Base-by-base conservation (phyloP, 345 rosid species). In the Arabidopsis arenosa region DNA sequence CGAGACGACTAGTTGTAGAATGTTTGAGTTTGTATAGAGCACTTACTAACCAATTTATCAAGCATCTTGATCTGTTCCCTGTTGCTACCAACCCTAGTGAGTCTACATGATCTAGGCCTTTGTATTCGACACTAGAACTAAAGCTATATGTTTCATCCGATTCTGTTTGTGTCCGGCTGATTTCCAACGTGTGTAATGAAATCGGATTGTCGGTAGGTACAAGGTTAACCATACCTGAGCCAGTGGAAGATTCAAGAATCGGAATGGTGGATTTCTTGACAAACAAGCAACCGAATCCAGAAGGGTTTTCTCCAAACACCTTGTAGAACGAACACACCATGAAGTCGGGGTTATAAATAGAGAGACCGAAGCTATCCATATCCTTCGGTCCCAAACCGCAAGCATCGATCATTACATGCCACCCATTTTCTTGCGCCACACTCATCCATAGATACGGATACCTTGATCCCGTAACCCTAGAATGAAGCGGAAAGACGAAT, bases 391-490 rank as follows among this genome's bases (percentile, higher is more conserved):
- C 96, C 72, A 94, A 74, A 13, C 92, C 94, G 57, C 98, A 91
- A 23, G 98, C 96, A 80, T 94, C 98, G 30, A 94, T 81, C 86
- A 94, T 70, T 37, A 86, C 84, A 74, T 92, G 97, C 98, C 98
- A 94, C 3, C 85, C 93, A 52, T 92, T 94, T 81, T 92, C 97
- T 80, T 87, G 91, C 5, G 98, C 96, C 48, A 83, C 83, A 51
- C 76, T 87, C 95, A 94, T 85, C 98, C 98, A 94, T 4, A 87
- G 80, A 73, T 90, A 94, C 12, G 96, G 98, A 85, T 94, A 92
- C 74, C 93, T 74, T 26, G 94, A 87, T 62, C 98, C 98, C 0
- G 92, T 89, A 55, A 89, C 82, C 80, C 95, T 84, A 52, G 98
- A 94, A 86, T 94, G 96, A 68, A 87, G 83, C 0, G 98, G 98